Evolutionary conservation across 176 grass and related monocot species (phyloP).

Genomic region (Carex cristatella): DNA sequence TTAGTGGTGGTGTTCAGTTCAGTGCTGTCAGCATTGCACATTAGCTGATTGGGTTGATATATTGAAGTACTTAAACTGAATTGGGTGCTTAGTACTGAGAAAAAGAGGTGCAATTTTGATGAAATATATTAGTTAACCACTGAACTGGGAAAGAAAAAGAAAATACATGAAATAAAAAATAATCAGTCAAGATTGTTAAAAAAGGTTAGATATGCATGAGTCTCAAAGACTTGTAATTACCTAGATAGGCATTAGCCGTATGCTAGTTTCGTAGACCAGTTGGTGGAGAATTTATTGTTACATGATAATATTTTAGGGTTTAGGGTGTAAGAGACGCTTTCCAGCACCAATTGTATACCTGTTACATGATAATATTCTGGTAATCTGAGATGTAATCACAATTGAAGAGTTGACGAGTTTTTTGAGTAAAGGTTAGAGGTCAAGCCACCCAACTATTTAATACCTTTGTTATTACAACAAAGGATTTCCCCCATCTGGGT

Average conservation of each 20-base stretch:
- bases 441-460: no score
- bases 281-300: background rate
- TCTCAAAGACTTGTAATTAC: background rate
- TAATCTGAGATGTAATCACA: background rate
- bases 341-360: no score
- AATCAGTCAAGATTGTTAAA: background rate
- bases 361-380: background rate
- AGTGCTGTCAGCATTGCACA: slow-evolving; percentile 18
- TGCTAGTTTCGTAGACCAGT: background rate
- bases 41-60: background rate
- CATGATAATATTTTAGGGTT: background rate
- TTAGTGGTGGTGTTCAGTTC: background rate
- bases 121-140: background rate
- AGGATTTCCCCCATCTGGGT: no score
- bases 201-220: background rate
- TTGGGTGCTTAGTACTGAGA: background rate
- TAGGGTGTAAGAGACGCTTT: background rate
- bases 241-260: background rate
- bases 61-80: background rate
- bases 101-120: background rate
- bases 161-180: background rate
- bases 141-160: background rate
- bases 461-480: no score
- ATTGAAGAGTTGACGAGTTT: background rate
- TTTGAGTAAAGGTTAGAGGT: no score